Evolutionary conservation across 306 rosid species (phyloP).

Genomic region (Pterocarpus santalinus): DNA sequence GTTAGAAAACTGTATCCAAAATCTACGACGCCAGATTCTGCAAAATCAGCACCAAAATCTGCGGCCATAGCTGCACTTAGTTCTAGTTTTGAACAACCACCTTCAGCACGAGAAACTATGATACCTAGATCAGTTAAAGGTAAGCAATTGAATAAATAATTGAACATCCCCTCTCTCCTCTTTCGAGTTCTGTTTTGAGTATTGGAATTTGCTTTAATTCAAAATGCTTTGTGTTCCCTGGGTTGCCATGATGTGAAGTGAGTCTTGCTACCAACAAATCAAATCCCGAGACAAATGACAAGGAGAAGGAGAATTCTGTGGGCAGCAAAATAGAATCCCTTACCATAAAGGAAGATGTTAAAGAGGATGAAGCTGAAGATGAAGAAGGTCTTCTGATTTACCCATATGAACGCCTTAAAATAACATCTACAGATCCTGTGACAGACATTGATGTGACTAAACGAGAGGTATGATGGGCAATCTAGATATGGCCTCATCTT

Average conservation of each 20-base stretch:
- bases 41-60: slow-evolving; percentile 66
- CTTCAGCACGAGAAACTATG: slow-evolving; percentile 69
- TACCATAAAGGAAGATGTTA: slow-evolving; percentile 84
- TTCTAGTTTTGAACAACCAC: slow-evolving; percentile 72
- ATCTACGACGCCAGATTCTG: slow-evolving; percentile 81
- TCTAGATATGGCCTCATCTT: slow-evolving; percentile 5
- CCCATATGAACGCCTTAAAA: slow-evolving; percentile 79
- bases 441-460: slow-evolving; percentile 83
- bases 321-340: slow-evolving; percentile 71
- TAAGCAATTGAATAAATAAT: slow-evolving; percentile 42
- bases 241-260: slow-evolving; percentile 59
- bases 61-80: slow-evolving; percentile 71
- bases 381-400: slow-evolving; percentile 70
- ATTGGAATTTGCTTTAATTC: slow-evolving; percentile 15
- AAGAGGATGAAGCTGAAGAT: slow-evolving; percentile 87
- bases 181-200: not conserved
- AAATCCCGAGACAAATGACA: slow-evolving; percentile 63
- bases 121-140: slow-evolving; percentile 84
- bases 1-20: slow-evolving; percentile 82
- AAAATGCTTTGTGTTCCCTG: slow-evolving; percentile 31
- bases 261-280: slow-evolving; percentile 63
- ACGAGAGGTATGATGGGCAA: slow-evolving; percentile 74
- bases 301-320: slow-evolving; percentile 68
- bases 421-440: slow-evolving; percentile 65
- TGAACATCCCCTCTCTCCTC: not conserved